A percentile compares a stretch with the other conserved stretches of the same genome.
phyloP scores from a whole-genome alignment of 306 rosid species.

The Inga leiocalycina region DNA sequence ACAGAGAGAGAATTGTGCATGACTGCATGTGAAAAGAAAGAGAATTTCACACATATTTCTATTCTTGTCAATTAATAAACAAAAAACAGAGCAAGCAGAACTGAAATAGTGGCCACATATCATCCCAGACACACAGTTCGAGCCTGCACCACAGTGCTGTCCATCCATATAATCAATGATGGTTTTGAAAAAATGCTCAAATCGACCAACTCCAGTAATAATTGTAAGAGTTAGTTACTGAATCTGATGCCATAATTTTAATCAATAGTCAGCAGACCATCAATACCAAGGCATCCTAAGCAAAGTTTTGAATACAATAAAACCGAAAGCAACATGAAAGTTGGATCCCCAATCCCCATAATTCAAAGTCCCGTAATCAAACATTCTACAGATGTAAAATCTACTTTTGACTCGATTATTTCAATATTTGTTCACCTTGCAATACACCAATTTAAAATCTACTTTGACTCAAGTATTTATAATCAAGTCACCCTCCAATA shows the following conservation, averaged over 20 bases:
- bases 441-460: not conserved
- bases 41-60: not conserved
- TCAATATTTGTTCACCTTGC: constrained; percentile 9
- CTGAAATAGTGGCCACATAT: not conserved
- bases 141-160: not conserved
- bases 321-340: constrained; percentile 13
- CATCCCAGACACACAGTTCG: not conserved
- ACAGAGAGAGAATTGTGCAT: not conserved
- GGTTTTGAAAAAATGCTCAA: constrained; percentile 6
- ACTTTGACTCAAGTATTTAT: not conserved
- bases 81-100: not conserved
- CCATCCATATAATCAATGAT: not conserved
- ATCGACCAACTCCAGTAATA: not conserved
- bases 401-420: not conserved
- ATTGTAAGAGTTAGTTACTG: not conserved
- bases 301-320: constrained; percentile 23
- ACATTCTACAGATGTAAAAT: not conserved
- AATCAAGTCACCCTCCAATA: constrained; percentile 17
- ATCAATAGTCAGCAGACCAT: constrained; percentile 9
- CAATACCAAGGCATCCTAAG: not conserved
- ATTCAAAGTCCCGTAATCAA: not conserved
- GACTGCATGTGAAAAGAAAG: not conserved
- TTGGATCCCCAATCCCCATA: not conserved
- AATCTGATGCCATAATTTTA: constrained; percentile 19
- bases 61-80: not conserved